A percentile compares a stretch with the other conserved stretches of the same genome.
phyloP scores from a whole-genome alignment of 495 filamentous ascomycete species.

The Penicillium longicatenatum region DNA sequence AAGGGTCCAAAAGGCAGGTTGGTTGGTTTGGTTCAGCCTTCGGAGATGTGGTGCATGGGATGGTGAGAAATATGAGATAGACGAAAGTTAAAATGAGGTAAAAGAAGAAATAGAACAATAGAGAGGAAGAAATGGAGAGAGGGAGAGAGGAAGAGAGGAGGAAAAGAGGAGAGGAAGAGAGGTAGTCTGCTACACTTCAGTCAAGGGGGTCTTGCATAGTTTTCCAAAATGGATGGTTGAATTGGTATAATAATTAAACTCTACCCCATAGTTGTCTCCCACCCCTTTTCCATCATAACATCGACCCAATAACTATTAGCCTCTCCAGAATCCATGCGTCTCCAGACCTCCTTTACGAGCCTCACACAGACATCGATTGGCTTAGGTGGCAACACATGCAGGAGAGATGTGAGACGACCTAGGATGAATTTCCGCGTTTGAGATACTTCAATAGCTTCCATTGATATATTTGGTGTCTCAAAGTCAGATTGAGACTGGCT shows the following conservation, averaged over 20 bases:
- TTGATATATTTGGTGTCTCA: conserved; percentile 37
- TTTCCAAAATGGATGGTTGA: no score
- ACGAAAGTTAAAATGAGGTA: no score
- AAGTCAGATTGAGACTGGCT: conserved; percentile 13
- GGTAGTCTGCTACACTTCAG: no score
- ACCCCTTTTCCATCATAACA: conserved; percentile 58
- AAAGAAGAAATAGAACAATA: no score
- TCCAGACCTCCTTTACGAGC: conserved; percentile 55
- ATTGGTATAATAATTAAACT: no score
- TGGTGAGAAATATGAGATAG: no score
- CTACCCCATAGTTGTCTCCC: conserved; percentile 60
- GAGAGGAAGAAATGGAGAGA: no score
- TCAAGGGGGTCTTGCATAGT: no score
- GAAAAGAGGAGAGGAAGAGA: neutral
- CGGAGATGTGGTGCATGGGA: no score
- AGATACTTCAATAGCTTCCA: conserved; percentile 50
- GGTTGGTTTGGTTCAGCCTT: no score
- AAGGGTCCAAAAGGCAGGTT: no score
- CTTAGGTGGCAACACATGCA: conserved; percentile 54
- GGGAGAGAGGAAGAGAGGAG: neutral
- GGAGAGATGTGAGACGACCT: conserved; percentile 47
- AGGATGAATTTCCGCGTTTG: conserved; percentile 49
- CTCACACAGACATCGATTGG: conserved; percentile 51
- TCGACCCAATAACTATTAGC: conserved; percentile 54
- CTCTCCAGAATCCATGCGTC: conserved; percentile 47